A percentile compares a stretch with the other conserved stretches of the same genome.
Conservation (phyloP, 441 rosid species). For the Aleurites moluccanus region DNA sequence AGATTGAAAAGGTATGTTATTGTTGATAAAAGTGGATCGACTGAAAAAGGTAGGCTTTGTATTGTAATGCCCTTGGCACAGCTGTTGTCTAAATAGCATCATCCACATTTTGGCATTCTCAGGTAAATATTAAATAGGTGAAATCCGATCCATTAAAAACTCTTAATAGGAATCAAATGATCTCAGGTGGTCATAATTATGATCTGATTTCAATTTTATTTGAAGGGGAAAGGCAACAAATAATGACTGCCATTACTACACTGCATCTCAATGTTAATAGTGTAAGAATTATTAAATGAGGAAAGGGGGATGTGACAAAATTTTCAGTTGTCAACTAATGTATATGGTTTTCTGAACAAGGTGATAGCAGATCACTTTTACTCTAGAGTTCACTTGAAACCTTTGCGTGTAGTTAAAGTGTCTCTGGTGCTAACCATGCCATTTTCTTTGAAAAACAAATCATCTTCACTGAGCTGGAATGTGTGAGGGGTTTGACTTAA, state of each 20-base stretch:
- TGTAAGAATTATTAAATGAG: not conserved
- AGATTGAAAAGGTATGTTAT: slow-evolving; percentile 59
- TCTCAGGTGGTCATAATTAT: not conserved
- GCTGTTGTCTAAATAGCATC: not conserved
- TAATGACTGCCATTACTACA: not conserved
- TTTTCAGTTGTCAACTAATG: not conserved
- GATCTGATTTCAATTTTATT: not conserved
- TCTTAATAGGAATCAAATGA: not conserved
- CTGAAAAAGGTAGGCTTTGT: not conserved
- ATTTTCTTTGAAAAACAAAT: not conserved
- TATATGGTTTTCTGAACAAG: not conserved
- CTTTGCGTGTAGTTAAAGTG: not conserved
- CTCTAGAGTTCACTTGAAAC: not conserved
- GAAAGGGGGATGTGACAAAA: not conserved
- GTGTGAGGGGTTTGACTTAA: not conserved
- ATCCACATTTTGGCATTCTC: not conserved
- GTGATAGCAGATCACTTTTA: not conserved
- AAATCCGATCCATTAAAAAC: no score
- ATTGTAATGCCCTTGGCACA: not conserved
- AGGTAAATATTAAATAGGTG: no score
- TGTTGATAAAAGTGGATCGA: not conserved
- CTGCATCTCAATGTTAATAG: not conserved
- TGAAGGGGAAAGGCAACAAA: not conserved
- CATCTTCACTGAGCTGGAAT: not conserved
- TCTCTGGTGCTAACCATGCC: not conserved